These are phyloP conservation scores for Striga hermonthica DNA, from an alignment of 305 asterid genomes.

Conservation along the genomic window DNA sequence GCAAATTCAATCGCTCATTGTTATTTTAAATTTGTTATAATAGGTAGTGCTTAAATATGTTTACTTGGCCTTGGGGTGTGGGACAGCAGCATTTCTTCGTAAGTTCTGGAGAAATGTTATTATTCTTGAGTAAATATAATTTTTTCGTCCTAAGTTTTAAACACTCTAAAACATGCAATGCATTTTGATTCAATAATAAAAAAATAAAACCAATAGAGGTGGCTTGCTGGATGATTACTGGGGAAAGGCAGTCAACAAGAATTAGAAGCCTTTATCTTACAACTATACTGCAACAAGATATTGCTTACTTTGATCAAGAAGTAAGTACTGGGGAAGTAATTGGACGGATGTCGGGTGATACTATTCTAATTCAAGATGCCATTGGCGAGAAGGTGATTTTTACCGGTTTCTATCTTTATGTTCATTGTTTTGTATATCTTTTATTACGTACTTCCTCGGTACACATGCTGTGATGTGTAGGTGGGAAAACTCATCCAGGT, in stretches of 20 bases:
- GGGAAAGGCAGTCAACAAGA: slow-evolving; percentile 53
- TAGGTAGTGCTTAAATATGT: slow-evolving; percentile 49
- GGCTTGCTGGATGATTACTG: slow-evolving; percentile 54
- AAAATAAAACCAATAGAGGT: slow-evolving; percentile 41
- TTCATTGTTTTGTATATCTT: background rate
- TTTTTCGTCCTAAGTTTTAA: too few relatives aligned
- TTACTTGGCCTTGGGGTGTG: slow-evolving; percentile 50
- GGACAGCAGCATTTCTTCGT: slow-evolving; percentile 54
- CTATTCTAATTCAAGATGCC: slow-evolving; percentile 54
- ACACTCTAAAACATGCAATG: background rate
- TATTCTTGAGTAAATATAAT: too few relatives aligned
- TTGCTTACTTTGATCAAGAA: slow-evolving; percentile 55
- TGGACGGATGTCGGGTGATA: slow-evolving; percentile 57
- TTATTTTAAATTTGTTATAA: background rate
- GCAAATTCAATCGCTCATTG: background rate
- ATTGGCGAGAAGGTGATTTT: slow-evolving; percentile 55
- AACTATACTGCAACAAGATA: slow-evolving; percentile 49
- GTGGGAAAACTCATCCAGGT: slow-evolving; percentile 54
- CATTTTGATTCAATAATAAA: too few relatives aligned
- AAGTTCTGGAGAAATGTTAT: slow-evolving; percentile 19
- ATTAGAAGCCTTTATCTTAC: slow-evolving; percentile 44
- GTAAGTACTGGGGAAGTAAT: slow-evolving; percentile 51
- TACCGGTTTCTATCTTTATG: background rate
- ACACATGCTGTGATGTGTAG: slow-evolving; percentile 30
- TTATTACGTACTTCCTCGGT: background rate